Evolutionary conservation across 1,284 basidiomycete genomes (phyloP).

Genomic region (Chalciporus sp.): DNA sequence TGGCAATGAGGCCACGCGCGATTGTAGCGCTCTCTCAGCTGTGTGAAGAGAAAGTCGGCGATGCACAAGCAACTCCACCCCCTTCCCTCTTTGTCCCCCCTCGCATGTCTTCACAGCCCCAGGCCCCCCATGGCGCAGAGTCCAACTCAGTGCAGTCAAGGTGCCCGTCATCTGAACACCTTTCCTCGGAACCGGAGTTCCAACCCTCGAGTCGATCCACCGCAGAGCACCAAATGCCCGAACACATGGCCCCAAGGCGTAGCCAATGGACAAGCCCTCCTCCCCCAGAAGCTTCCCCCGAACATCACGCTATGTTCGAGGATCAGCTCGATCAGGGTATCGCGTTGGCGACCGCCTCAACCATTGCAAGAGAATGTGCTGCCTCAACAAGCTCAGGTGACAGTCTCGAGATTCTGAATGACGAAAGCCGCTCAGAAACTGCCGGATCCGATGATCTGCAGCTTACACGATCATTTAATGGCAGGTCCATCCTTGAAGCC

Average conservation of each 20-base stretch:
- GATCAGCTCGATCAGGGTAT: slow-evolving; percentile 63
- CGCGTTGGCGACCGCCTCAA: slow-evolving; percentile 66
- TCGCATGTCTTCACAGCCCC: slow-evolving; percentile 62
- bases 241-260: slow-evolving; percentile 79
- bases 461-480: slow-evolving; percentile 63
- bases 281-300: slow-evolving; percentile 70
- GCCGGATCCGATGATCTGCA: slow-evolving; percentile 66
- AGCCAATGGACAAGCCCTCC: slow-evolving; percentile 81
- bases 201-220: slow-evolving; percentile 40
- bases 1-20: slow-evolving; percentile 77
- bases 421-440: slow-evolving; percentile 58
- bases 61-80: slow-evolving; percentile 38
- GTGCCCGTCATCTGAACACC: slow-evolving; percentile 44
- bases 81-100: slow-evolving; percentile 55
- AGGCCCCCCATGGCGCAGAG: slow-evolving; percentile 68
- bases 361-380: slow-evolving; percentile 53
- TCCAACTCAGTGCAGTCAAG: slow-evolving; percentile 59
- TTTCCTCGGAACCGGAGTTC: slow-evolving; percentile 53
- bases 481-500: slow-evolving; percentile 34
- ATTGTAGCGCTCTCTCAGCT: slow-evolving; percentile 80
- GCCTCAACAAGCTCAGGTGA: slow-evolving; percentile 55
- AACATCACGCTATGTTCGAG: slow-evolving; percentile 68
- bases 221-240: slow-evolving; percentile 44
- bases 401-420: slow-evolving; percentile 58
- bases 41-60: slow-evolving; percentile 76